A percentile compares a stretch with the other conserved stretches of the same genome.
Conservation (phyloP, 805 yeast species). For the Yarrowia bubula region DNA sequence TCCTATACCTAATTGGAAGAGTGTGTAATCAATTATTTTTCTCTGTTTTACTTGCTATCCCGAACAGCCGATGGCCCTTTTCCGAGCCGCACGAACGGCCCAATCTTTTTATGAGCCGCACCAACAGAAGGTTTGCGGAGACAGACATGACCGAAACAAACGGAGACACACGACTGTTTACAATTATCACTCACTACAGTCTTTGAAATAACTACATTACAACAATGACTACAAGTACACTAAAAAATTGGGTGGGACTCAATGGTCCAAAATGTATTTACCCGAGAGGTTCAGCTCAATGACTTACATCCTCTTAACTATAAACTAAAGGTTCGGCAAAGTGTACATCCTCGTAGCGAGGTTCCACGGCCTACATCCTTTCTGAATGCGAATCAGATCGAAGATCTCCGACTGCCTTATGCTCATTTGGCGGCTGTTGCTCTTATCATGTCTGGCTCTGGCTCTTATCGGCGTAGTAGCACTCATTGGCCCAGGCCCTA, state of each 20-base stretch:
- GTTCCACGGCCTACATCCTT: neutral
- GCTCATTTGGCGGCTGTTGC: neutral
- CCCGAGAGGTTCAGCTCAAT: neutral
- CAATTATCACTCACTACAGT: too few relatives aligned
- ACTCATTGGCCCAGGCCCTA: neutral
- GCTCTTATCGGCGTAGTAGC: neutral
- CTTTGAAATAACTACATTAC: neutral
- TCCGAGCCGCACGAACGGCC: too few relatives aligned
- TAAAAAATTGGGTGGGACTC: neutral
- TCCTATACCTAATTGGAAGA: too few relatives aligned
- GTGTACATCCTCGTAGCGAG: neutral
- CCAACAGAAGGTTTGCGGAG: too few relatives aligned
- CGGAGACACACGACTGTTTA: too few relatives aligned
- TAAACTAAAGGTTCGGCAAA: neutral
- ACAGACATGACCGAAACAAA: too few relatives aligned
- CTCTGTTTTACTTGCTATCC: too few relatives aligned
- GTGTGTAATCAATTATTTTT: too few relatives aligned
- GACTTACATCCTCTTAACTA: neutral
- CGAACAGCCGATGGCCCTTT: too few relatives aligned
- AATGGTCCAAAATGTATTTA: neutral
- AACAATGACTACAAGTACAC: neutral
- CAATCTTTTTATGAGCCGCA: too few relatives aligned
- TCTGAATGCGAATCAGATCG: neutral
- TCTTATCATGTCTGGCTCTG: neutral
- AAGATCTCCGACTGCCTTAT: neutral